Base-by-base conservation (phyloP, 2,329 filamentous ascomycete genomes). In the Sporothrix brunneoviolacea region DNA sequence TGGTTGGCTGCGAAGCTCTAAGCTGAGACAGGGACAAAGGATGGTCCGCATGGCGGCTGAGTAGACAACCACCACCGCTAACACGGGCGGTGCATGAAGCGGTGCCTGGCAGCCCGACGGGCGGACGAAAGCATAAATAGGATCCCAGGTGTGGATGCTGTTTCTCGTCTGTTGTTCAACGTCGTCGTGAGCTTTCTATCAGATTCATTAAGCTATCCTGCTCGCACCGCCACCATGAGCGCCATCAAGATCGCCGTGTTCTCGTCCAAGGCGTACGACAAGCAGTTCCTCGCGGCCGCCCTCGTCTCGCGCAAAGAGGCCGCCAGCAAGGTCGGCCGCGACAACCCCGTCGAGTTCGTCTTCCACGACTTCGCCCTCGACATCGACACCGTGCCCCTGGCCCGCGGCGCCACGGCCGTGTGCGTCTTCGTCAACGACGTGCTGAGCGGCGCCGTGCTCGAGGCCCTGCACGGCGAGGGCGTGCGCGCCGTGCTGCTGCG, bases 361-460 rank as follows among this genome's bases (percentile, higher is more conserved):
- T 83, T 77, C 63, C 79, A 84, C 64, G 72, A 80, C 40, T 79
- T 82, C 52, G 60, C 76, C 3, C 73, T 86, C 9, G 71, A 68
- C 36, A 57, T 68, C 24, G 74, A 80, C 40, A 86, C 82, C 0
- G 78, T 73, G 2, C 57, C 73, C 1, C 71, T 85, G 7, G 76
- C 77, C 3, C 60, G 66, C 2, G 73, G 69, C 32, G 70, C 74
- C 52, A 66, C 74, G 37, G 82, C 81, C 50, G 71, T 86, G 43
- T 86, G 82, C 65, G 77, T 79, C 58, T 86, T 86, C 58, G 83
- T 86, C 61, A 86, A 86, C 64, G 83, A 86, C 65, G 65, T 65
- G 4, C 68, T 84, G 18, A 67, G 71, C 48, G 70, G 64, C 5
- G 60, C 66, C 2, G 77, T 84, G 35, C 69, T 85, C 38, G 63